Conservation (phyloP, 305 asterid species). For the Solanum aculeatissimum region DNA sequence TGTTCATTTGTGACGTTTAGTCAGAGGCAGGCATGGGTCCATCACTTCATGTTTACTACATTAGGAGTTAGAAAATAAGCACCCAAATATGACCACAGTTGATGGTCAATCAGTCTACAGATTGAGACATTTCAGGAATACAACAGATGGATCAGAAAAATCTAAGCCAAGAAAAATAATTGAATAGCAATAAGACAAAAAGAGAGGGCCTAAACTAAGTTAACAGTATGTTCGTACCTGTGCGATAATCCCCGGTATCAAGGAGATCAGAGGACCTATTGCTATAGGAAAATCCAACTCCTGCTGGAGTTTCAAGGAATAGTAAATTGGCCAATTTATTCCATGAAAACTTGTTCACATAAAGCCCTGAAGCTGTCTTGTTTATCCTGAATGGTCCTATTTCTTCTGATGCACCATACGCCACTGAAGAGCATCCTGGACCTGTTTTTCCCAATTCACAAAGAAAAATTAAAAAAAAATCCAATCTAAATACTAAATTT, state of each 20-base stretch:
- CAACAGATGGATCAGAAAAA: not conserved
- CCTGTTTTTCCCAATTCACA: constrained; percentile 22
- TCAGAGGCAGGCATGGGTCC: not conserved
- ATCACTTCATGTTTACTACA: not conserved
- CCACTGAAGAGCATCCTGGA: constrained; percentile 98
- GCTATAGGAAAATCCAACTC: constrained; percentile 86
- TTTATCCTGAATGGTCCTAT: constrained; percentile 80
- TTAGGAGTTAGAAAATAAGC: not conserved
- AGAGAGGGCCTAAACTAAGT: not conserved
- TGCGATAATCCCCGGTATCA: constrained; percentile 79
- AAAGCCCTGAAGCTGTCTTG: constrained; percentile 50
- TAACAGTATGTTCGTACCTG: constrained; percentile 31
- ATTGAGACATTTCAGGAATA: not conserved
- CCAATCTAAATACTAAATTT: not conserved
- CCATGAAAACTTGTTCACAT: constrained; percentile 79
- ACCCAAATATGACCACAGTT: not conserved
- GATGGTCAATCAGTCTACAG: not conserved
- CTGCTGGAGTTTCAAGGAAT: constrained; percentile 91
- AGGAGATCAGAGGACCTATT: constrained; percentile 71
- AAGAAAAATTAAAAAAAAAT: not conserved
- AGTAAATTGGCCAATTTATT: constrained; percentile 69
- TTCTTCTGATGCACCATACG: constrained; percentile 97
- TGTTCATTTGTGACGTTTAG: not conserved
- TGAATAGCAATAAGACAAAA: not conserved
- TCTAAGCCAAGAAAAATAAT: not conserved